Percentiles rank a stretch among this genome's conserved stretches.
Evolutionary conservation across 805 yeast genomes (phyloP).

Genomic region (Priceomyces carsonii): DNA sequence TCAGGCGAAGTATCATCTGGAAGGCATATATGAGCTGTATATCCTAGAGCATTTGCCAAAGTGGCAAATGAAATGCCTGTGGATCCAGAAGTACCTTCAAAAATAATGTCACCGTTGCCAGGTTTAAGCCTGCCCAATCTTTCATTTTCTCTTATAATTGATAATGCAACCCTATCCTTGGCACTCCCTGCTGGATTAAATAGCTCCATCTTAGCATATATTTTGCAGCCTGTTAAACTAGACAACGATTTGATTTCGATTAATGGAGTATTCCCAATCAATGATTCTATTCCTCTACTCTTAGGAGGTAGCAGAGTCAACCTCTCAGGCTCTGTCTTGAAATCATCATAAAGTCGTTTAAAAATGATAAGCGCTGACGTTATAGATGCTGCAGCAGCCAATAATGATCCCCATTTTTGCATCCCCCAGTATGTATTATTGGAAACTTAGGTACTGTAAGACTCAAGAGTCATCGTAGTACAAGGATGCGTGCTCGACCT

Average conservation of each 20-base stretch:
- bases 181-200: conserved; percentile 95
- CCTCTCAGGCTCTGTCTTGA: not conserved
- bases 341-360: conserved; percentile 2
- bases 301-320: conserved; percentile 26
- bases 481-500: too few species aligned
- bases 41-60: conserved; percentile 86
- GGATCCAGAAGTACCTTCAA: conserved; percentile 96
- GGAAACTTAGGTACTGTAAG: too few species aligned
- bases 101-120: conserved; percentile 67
- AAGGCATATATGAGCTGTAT: conserved; percentile 86
- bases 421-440: not conserved
- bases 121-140: conserved; percentile 55
- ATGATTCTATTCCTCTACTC: conserved; percentile 64
- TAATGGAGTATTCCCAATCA: conserved; percentile 90
- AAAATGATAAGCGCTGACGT: conserved; percentile 4
- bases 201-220: conserved; percentile 85
- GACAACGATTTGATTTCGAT: conserved; percentile 73
- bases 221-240: conserved; percentile 70
- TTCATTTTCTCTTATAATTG: conserved; percentile 75
- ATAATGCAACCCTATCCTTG: conserved; percentile 89
- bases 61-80: conserved; percentile 94
- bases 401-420: conserved; percentile 5
- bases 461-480: too few species aligned
- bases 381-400: conserved; percentile 6
- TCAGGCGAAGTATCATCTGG: conserved; percentile 93